Evolutionary conservation across 257 asterid genomes (phyloP), one percentile per base, ranked within the genome.

Genomic region (Cinchona pubescens): DNA sequence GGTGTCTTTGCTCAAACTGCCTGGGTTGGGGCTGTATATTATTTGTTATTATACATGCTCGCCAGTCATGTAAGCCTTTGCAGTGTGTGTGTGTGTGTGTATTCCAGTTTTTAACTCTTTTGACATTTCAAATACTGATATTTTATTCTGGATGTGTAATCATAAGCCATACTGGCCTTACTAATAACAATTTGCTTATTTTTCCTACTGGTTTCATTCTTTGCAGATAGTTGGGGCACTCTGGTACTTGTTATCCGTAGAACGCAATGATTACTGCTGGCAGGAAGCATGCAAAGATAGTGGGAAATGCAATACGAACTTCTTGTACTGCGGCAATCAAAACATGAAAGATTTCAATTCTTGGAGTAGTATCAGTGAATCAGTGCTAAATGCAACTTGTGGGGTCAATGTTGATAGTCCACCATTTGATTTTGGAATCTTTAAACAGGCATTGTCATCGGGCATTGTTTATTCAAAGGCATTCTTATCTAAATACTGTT

Each of bases 1-100:
- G 99, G 99, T 79, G 96, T 95, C 82, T 95, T 95, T 82, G 99
- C 98, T 79, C 98, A 95, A 87, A 91, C 98, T 73, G 99, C 99
- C 25, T 95, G 98, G 98, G 99, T 96, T 83, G 99, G 99, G 82
- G 99, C 99, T 42, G 99, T 88, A 58, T 87, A 90, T 77, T 95
- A 95, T 81, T 83, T 95, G 90, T 83, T 95, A 68, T 82, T 95
- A 67, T 95, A 91, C 91, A 95, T 95, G 99, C 99, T 95, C 42
- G 99, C 99, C 78, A 95, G 99, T 88, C 99, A 95, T 85, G 99
- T 95, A 89, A 87, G 96, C 75, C 80, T 46, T 76, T 82, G 66
- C 23, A 72, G 75, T 74, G 69, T 46, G 56, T 48, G 9, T 73
- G 58, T 21, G 34, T 21, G 40, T 48, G 9, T 73, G 58, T 21